Percentiles rank a stretch among this genome's conserved stretches.
These are phyloP conservation scores for Colletotrichum lini DNA, from an alignment of 2,329 filamentous ascomycete species.

Conservation along the genomic window DNA sequence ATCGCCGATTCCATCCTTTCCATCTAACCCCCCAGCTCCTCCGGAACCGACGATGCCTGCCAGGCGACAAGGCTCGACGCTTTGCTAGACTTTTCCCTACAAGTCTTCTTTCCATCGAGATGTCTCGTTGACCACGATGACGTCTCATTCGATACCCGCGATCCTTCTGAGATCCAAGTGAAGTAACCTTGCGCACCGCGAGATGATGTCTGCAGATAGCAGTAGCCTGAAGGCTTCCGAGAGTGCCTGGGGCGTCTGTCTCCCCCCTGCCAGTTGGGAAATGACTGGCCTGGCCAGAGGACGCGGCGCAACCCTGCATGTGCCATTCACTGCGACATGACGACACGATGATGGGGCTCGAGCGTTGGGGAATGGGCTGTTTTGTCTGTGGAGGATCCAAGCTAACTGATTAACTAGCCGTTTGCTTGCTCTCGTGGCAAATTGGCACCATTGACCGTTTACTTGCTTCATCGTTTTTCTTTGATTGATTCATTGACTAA, in stretches of 20 bases:
- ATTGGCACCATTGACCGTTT: background rate
- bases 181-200: background rate
- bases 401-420: background rate
- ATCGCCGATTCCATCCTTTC: constrained; percentile 12
- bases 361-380: background rate
- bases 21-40: no score
- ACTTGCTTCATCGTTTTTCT: background rate
- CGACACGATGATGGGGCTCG: constrained; percentile 28
- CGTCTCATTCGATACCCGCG: background rate
- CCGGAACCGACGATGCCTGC: background rate
- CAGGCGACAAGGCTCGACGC: background rate
- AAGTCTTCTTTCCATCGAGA: no score
- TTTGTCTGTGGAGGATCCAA: background rate
- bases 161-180: background rate
- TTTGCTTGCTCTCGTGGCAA: background rate
- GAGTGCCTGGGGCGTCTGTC: constrained; percentile 5
- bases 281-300: constrained; percentile 16
- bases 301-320: constrained; percentile 24
- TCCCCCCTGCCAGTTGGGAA: background rate
- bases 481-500: background rate
- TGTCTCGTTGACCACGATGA: background rate
- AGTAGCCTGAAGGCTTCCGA: background rate
- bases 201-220: constrained; percentile 4
- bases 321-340: constrained; percentile 8
- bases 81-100: background rate